Evolutionary conservation across 2,329 filamentous ascomycete genomes (phyloP).

Genomic region (Phialophora macrospora): DNA sequence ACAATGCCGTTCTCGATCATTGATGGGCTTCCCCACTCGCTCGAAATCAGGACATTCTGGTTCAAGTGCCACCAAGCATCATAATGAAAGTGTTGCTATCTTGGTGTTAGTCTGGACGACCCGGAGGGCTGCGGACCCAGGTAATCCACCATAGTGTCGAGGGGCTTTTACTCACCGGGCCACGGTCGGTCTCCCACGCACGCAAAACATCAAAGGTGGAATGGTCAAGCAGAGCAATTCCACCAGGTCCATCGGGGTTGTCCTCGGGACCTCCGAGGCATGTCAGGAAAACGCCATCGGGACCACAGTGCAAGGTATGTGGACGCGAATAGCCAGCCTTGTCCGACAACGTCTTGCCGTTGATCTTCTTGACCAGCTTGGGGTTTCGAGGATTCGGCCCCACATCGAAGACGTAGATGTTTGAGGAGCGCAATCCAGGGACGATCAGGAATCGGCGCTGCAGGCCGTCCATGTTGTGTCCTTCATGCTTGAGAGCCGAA

Average conservation of each 20-base stretch:
- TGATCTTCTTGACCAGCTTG: slow-evolving; percentile 10
- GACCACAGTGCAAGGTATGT: slow-evolving; percentile 18
- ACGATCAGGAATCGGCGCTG: slow-evolving; percentile 16
- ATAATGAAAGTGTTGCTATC: slow-evolving; percentile 15
- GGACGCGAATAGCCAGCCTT: slow-evolving; percentile 21
- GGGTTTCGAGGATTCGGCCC: slow-evolving; percentile 10
- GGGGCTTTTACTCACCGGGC: background rate
- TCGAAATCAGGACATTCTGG: slow-evolving; percentile 14
- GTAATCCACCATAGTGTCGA: no score
- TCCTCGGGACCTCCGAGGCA: slow-evolving; percentile 10
- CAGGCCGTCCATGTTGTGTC: slow-evolving; percentile 18
- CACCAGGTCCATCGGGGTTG: slow-evolving; percentile 15
- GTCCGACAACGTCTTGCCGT: slow-evolving; percentile 15
- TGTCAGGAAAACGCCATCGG: slow-evolving; percentile 13
- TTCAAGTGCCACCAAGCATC: slow-evolving; percentile 22
- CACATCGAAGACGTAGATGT: slow-evolving; percentile 17
- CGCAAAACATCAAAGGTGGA: slow-evolving; percentile 18
- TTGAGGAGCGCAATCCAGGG: slow-evolving; percentile 11
- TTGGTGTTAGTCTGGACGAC: no score
- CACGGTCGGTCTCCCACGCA: slow-evolving; percentile 17
- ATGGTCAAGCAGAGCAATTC: slow-evolving; percentile 19
- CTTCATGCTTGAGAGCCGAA: slow-evolving; percentile 18
- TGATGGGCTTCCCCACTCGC: slow-evolving; percentile 18
- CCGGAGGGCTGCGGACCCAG: no score
- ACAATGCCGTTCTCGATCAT: slow-evolving; percentile 17